Base-by-base conservation (phyloP, 306 rosid species). In the Gastrolobium bilobum region DNA sequence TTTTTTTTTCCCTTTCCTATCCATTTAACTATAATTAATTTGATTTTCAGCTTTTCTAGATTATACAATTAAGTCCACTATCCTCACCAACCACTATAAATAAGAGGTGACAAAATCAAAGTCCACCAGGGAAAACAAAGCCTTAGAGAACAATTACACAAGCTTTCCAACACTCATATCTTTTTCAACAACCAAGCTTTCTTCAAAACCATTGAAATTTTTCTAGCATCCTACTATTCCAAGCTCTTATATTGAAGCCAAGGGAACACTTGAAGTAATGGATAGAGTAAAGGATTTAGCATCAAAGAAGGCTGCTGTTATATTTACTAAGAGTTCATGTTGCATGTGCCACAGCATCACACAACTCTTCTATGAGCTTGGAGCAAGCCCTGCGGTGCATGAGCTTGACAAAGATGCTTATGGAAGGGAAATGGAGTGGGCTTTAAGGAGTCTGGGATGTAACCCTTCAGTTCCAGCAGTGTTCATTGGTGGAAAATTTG, bases 401-500 rank as follows among this genome's bases (percentile, higher is more conserved):
- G 99, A 96, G 85, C 89, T 96, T 20, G 99, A 96, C 82, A 93
- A 81, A 5, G 89, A 84, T 52, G 79, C 86, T 1, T 85, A 89
- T 77, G 99, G 99, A 10, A 90, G 89, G 68, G 97, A 96, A 81
- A 90, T 96, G 91, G 99, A 96, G 79, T 63, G 85, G 81, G 99
- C 99, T 48, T 58, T 96, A 43, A 81, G 92, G 78, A 89, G 92
- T 67, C 76, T 93, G 51, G 97, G 99, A 4, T 93, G 98, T 74
- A 96, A 85, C 84, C 96, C 99, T 79, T 86, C 94, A 46, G 94
- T 96, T 56, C 99, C 99, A n/a, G 99, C 99, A 52, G 94, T 96
- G 5, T 96, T 96, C 89, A 90, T 96, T 2, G 99, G 99, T 8
- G 99, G 99, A 5, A 91, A 87, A 76, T 91, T 89, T 73, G 88